Evolutionary conservation across 1,284 basidiomycete species (phyloP), one percentile per base, ranked within the genome.

Genomic region (Papiliotrema nemorosa): DNA sequence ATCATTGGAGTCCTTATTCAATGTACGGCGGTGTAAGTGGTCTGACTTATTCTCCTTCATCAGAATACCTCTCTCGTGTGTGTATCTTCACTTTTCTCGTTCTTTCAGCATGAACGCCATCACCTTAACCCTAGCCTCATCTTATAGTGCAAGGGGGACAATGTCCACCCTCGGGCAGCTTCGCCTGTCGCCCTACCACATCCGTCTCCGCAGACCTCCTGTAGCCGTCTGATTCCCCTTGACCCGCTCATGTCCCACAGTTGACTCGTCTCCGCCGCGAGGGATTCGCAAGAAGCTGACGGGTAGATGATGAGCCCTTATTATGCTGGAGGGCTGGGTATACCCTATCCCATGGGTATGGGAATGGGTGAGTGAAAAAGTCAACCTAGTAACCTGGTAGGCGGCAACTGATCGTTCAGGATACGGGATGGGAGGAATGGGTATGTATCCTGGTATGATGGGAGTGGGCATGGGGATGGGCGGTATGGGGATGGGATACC

Each of bases 261-360:
- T n/a, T 43, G 16, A 27, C 7, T 53, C 45, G 5, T 40, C 33
- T 40, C 46, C 35, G 44, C 27, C 49, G 12, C 16, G 24, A 12
- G 20, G 16, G 29, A 31, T n/a, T 21, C 41, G 42, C 10, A 37
- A 52, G 41, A 21, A n/a, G 49, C 36, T 26, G 20, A 44, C 20
- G n/a, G 7, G 34, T 16, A 55, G 50, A 53, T 61, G 62, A 57
- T 62, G 56, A 64, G 53, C 44, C 57, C 65, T 1, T 67, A 67
- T 43, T 67, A 66, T 44, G 62, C 63, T 20, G 65, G 65, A 5
- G 65, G 65, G 21, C 54, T 67, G 12, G 65, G 65, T 24, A 64
- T 66, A 3, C 65, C 65, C 2, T 67, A 65, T 27, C 56, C 58
- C 51, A 63, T 58, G 55, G 63, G 65, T 5, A 54, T 57, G 52